Evolutionary conservation across 371 early-diverging fungal species (phyloP).

Genomic region (Funneliformis caledonium): DNA sequence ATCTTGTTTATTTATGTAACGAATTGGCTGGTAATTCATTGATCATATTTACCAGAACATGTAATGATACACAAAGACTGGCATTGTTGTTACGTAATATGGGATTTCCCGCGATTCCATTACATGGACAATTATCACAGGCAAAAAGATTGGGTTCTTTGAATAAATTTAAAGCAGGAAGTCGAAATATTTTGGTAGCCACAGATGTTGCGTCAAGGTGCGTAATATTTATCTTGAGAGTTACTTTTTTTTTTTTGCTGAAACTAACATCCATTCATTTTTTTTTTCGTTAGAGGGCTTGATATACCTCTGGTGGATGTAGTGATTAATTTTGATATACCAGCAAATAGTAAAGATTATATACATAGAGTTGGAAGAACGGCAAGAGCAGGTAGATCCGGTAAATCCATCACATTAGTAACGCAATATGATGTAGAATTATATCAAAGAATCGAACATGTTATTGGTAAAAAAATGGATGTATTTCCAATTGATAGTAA

Average conservation of each 20-base stretch:
- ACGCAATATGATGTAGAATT: conserved; percentile 97
- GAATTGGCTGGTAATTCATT: conserved; percentile 90
- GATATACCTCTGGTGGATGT: conserved; percentile 97
- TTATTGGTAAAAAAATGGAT: conserved; percentile 83
- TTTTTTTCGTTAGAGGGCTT: conserved; percentile 73
- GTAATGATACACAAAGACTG: conserved; percentile 83
- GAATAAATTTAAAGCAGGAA: conserved; percentile 90
- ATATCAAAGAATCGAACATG: conserved; percentile 92
- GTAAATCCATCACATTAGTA: conserved; percentile 94
- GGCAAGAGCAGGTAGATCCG: conserved; percentile 93
- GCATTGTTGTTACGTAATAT: conserved; percentile 86
- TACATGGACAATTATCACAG: conserved; percentile 95
- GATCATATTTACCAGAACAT: conserved; percentile 92
- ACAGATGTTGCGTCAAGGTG: conserved; percentile 92
- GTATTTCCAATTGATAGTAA: conserved; percentile 79
- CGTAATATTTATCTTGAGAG: background rate
- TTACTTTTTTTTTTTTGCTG: background rate
- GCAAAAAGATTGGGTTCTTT: conserved; percentile 89
- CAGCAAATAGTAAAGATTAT: conserved; percentile 93
- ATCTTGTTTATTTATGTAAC: conserved; percentile 90
- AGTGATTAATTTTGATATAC: conserved; percentile 97
- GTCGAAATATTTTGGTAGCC: conserved; percentile 87
- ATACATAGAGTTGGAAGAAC: conserved; percentile 98
- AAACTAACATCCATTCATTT: background rate
- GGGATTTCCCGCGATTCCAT: conserved; percentile 90